These are phyloP conservation scores for Sequoia sempervirens DNA, from an alignment of 75 land plant genomes.

Conservation along the genomic window DNA sequence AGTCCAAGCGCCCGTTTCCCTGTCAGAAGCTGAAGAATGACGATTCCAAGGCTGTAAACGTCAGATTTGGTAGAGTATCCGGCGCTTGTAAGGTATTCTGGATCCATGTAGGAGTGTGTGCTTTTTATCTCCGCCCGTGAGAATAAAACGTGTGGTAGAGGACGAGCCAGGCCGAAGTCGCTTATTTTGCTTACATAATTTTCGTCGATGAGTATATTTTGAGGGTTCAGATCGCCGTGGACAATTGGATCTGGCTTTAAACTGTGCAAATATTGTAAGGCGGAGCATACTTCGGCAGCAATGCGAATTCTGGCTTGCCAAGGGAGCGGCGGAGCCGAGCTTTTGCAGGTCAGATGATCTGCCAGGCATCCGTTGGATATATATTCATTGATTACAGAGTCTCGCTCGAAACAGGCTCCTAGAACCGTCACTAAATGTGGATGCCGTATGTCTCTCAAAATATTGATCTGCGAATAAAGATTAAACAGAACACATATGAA, in stretches of 20 bases:
- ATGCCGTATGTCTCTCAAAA: conserved; percentile 50
- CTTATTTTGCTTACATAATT: conserved; percentile 26
- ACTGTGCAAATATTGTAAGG: conserved; percentile 53
- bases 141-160: conserved; percentile 6
- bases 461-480: conserved; percentile 31
- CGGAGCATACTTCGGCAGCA: conserved; percentile 53
- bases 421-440: conserved; percentile 53
- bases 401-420: background rate
- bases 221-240: too few species aligned
- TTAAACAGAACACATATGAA: conserved; percentile 14
- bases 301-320: conserved; percentile 66
- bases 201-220: too few species aligned
- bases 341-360: conserved; percentile 43
- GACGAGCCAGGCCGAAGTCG: conserved; percentile 23
- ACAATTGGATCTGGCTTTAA: too few species aligned
- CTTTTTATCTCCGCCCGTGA: background rate
- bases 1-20: conserved; percentile 15
- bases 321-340: conserved; percentile 38
- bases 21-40: conserved; percentile 24
- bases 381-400: conserved; percentile 57
- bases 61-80: background rate
- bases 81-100: conserved; percentile 13
- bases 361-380: conserved; percentile 64
- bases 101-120: conserved; percentile 10
- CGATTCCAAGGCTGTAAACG: conserved; percentile 15